Conservation (phyloP, 2,329 filamentous ascomycete species). For the Exophiala sp. region DNA sequence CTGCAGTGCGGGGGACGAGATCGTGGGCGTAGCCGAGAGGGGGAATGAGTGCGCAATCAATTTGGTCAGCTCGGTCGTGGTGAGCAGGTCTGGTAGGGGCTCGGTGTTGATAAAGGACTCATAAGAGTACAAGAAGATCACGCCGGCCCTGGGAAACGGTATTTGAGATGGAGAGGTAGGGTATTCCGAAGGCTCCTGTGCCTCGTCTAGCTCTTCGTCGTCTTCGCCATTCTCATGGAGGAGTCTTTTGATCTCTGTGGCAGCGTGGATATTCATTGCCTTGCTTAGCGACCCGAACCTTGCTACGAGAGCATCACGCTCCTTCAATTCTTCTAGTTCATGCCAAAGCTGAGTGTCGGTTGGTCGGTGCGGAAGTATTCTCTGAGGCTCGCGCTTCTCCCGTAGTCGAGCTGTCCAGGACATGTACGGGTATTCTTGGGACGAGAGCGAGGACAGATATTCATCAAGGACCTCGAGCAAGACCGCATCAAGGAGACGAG, state of each 20-base stretch:
- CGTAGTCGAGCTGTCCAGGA: slow-evolving; percentile 48
- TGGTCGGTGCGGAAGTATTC: slow-evolving; percentile 44
- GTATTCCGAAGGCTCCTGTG: slow-evolving; percentile 26
- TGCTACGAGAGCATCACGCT: slow-evolving; percentile 51
- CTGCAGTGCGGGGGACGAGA: slow-evolving; percentile 17
- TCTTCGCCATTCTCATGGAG: slow-evolving; percentile 12
- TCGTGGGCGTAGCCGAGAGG: slow-evolving; percentile 18
- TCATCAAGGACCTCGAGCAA: slow-evolving; percentile 57
- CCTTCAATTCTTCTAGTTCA: slow-evolving; percentile 44
- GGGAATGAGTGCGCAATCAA: slow-evolving; percentile 21
- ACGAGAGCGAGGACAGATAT: slow-evolving; percentile 36
- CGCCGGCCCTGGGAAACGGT: slow-evolving; percentile 24
- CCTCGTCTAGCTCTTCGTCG: slow-evolving; percentile 10
- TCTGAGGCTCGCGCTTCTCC: slow-evolving; percentile 51
- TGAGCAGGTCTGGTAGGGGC: slow-evolving; percentile 6
- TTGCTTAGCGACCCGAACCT: slow-evolving; percentile 39
- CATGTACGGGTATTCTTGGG: slow-evolving; percentile 30
- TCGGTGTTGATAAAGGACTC: slow-evolving; percentile 12
- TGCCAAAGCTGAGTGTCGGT: slow-evolving; percentile 50
- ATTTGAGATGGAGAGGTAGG: slow-evolving; percentile 28
- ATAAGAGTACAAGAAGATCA: slow-evolving; percentile 22
- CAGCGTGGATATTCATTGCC: slow-evolving; percentile 14
- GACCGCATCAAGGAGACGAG: slow-evolving; percentile 56
- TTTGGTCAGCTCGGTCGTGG: slow-evolving; percentile 17
- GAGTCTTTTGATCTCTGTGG: slow-evolving; percentile 15